Percentiles rank a stretch among this genome's conserved stretches.
These are phyloP conservation scores for Raphidocelis subcapitata DNA, from an alignment of 139 green algal genomes.

Conservation along the genomic window DNA sequence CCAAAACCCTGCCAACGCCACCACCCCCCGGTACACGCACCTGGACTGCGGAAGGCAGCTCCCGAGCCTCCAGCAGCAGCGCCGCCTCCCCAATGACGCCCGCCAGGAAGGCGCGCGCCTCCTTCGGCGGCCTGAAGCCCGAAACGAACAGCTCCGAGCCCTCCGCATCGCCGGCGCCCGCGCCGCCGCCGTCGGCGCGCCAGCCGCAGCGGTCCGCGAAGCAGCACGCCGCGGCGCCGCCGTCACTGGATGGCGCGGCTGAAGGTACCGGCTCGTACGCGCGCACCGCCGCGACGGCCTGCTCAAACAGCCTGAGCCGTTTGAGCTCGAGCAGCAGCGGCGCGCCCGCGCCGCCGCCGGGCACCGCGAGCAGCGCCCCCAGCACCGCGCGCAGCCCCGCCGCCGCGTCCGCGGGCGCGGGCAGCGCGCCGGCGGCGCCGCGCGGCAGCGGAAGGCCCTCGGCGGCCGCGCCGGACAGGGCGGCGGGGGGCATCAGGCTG, in stretches of 20 bases:
- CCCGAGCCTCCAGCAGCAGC: constrained; percentile 10
- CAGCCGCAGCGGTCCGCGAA: background rate
- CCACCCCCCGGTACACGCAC: too few species aligned
- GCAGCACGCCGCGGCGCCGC: background rate
- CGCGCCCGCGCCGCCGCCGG: background rate
- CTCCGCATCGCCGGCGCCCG: too few species aligned
- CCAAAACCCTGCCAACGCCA: too few species aligned
- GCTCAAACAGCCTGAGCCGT: background rate
- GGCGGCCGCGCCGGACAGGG: background rate
- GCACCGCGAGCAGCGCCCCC: background rate
- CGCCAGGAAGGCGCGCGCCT: constrained; percentile 24
- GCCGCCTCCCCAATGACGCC: constrained; percentile 48
- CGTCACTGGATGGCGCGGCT: background rate
- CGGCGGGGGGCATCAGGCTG: constrained; percentile 18
- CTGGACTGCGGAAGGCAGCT: constrained; percentile 22
- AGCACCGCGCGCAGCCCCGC: constrained; percentile 26
- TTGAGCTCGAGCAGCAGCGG: constrained; percentile 1
- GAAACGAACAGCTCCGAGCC: too few species aligned
- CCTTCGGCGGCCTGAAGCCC: background rate
- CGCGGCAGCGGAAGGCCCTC: background rate
- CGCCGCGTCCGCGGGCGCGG: constrained; percentile 15
- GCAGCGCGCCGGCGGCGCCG: background rate
- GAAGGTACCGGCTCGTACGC: constrained; percentile 27
- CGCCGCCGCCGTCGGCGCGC: too few species aligned
- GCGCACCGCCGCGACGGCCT: background rate